phyloP scores from a whole-genome alignment of 148 eudicot species.

The Polygonum aviculare region DNA sequence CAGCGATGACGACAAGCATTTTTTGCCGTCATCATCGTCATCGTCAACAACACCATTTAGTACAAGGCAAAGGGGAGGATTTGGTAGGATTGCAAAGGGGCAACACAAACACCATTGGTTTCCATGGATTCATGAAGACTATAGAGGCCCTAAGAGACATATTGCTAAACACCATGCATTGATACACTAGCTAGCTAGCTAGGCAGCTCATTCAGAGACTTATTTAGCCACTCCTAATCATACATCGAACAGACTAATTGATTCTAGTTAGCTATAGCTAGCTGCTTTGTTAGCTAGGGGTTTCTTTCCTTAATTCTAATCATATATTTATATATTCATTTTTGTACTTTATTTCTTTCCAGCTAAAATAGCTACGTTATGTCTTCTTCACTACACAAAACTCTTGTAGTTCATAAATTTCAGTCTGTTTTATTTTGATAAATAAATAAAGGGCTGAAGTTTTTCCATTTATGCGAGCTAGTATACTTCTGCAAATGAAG shows the following conservation, averaged over 20 bases:
- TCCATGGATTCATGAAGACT: constrained; percentile 10
- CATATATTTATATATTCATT: background rate
- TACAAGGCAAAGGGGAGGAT: background rate
- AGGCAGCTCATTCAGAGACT: no score
- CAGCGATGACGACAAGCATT: constrained; percentile 1
- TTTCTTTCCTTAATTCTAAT: background rate
- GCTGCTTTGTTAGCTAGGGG: background rate
- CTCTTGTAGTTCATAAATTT: no score
- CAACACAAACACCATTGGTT: constrained; percentile 1
- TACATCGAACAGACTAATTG: background rate
- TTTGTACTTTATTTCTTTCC: no score
- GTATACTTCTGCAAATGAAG: no score
- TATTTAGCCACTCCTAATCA: background rate
- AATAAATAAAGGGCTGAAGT: no score
- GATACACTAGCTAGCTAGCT: background rate
- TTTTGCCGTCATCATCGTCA: background rate
- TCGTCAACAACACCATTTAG: background rate
- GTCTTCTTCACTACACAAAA: no score
- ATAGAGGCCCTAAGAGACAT: constrained; percentile 8
- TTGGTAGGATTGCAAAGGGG: background rate
- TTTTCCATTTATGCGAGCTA: no score
- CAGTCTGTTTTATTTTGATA: no score
- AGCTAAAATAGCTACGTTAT: no score
- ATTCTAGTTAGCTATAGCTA: background rate
- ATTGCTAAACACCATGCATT: background rate